Evolutionary conservation across 225 moss, liverwort and hornwort species (phyloP), one percentile per base, ranked within the genome.

Genomic region (Anthoceros angustus): DNA sequence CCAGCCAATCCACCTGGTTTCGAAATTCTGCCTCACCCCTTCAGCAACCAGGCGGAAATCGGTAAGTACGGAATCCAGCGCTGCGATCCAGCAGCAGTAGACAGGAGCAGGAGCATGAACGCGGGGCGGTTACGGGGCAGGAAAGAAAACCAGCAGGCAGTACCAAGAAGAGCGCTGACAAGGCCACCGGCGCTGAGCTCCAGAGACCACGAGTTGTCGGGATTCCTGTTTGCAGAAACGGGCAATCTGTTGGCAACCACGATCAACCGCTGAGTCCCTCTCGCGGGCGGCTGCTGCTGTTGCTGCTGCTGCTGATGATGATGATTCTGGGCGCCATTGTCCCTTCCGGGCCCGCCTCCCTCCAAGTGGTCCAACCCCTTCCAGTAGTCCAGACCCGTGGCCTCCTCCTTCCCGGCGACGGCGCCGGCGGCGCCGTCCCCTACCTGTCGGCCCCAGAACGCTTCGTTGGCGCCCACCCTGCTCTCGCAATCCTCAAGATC

Each of bases 211-310:
- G 55, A 18, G 14, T 71, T 72, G n/a, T 69, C 72, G 0, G 78
- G 86, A 16, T 78, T 78, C 50, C 92, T 77, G 62, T 72, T 85
- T 21, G 83, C 86, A 3, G 76, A 83, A 12, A 92, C 77, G 23
- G 92, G 92, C 16, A 92, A 80, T 0, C 89, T 86, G 82, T 92
- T 89, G 12, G 92, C 85, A 55, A 92, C 92, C 55, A 92, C 86
- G 40, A 92, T 72, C 76, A 92, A 61, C 42, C 89, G 75, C 75
- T 92, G 86, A 24, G 86, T 70, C 6, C 67, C 72, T 0, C 87
- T 4, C 2, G 32, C 32, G 4, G 32, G 4, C 32, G 32, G 32
- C 32, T 1, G 32, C 32, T 32, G 32, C 32, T 32, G 32, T 4
- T 32, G 32, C 32, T 32, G 32, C 32, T 32, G n/a, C n/a, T n/a